A percentile compares a stretch with the other conserved stretches of the same genome.
phyloP scores from a whole-genome alignment of 192 early-diverging fungal genomes.

The Entomortierella parvispora region DNA sequence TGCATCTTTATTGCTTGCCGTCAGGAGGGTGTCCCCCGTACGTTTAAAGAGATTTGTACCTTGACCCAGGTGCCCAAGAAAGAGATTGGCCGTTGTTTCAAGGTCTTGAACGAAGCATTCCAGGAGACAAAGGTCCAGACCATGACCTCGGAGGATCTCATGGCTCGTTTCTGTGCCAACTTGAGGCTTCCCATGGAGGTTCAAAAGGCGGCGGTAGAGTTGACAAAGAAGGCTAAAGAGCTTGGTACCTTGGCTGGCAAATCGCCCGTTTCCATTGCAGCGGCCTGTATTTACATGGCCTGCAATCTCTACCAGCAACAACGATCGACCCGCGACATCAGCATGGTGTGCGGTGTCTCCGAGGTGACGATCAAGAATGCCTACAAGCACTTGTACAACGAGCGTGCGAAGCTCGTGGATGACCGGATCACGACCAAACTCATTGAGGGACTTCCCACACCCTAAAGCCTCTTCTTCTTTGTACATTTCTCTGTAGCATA shows the following conservation, averaged over 20 bases:
- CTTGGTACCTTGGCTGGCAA: conserved; percentile 89
- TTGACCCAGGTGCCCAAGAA: conserved; percentile 92
- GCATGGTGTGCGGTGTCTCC: conserved; percentile 88
- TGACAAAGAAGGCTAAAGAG: conserved; percentile 78
- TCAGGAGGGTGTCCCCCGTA: conserved; percentile 83
- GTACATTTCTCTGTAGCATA: neutral
- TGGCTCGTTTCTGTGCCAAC: conserved; percentile 85
- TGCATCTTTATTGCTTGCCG: conserved; percentile 95
- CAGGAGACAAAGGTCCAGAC: conserved; percentile 66
- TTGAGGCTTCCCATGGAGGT: conserved; percentile 74
- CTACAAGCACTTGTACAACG: conserved; percentile 74
- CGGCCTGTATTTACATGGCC: conserved; percentile 91
- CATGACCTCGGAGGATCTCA: conserved; percentile 78
- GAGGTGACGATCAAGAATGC: conserved; percentile 94
- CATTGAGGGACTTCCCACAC: conserved; percentile 54
- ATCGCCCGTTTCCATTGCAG: conserved; percentile 91
- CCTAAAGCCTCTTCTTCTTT: conserved; percentile 16
- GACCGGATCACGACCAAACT: conserved; percentile 53
- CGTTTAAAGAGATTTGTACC: conserved; percentile 94
- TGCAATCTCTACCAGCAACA: conserved; percentile 75
- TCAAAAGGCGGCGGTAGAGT: conserved; percentile 74
- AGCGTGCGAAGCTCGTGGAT: conserved; percentile 65
- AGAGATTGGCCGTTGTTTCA: conserved; percentile 90
- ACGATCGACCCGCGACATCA: conserved; percentile 80
- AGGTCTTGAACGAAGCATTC: conserved; percentile 66